A percentile compares a stretch with the other conserved stretches of the same genome.
Evolutionary conservation across 495 filamentous ascomycete species (phyloP).

Genomic region (Immersiella caudata): DNA sequence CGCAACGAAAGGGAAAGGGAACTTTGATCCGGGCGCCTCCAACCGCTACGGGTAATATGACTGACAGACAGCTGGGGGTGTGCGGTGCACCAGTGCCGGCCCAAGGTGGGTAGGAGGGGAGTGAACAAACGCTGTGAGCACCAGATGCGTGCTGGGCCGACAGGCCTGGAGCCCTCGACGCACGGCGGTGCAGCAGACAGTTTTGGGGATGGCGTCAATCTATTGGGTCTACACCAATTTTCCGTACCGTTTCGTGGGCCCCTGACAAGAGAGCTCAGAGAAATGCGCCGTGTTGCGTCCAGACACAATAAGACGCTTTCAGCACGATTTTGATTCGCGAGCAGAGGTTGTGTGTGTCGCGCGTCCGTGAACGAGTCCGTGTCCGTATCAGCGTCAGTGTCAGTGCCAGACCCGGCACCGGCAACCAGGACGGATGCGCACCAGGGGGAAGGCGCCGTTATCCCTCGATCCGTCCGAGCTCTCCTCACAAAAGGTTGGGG

Average conservation of each 20-base stretch:
- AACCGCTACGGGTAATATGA: slow-evolving; percentile 33
- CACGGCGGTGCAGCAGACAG: slow-evolving; percentile 16
- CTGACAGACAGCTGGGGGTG: slow-evolving; percentile 22
- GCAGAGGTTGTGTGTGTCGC: slow-evolving; percentile 26
- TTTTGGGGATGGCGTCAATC: slow-evolving; percentile 24
- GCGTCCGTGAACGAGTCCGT: slow-evolving; percentile 27
- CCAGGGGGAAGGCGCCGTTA: slow-evolving; percentile 7
- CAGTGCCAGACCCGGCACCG: slow-evolving; percentile 26
- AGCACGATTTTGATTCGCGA: slow-evolving; percentile 34
- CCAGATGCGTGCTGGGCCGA: slow-evolving; percentile 7
- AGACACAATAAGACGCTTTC: slow-evolving; percentile 30
- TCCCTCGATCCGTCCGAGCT: slow-evolving; percentile 10
- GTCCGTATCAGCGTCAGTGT: slow-evolving; percentile 30
- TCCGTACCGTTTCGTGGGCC: slow-evolving; percentile 24
- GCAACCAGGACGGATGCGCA: slow-evolving; percentile 21
- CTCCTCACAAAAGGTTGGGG: slow-evolving; percentile 2
- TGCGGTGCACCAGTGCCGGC: slow-evolving; percentile 29
- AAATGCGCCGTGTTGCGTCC: slow-evolving; percentile 20
- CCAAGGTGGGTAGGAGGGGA: slow-evolving; percentile 17
- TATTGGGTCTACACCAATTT: slow-evolving; percentile 23
- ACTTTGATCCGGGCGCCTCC: slow-evolving; percentile 32
- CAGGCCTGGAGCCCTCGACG: slow-evolving; percentile 1
- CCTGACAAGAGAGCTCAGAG: slow-evolving; percentile 16
- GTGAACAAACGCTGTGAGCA: slow-evolving; percentile 12
- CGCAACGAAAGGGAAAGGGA: slow-evolving; percentile 25